Evolutionary conservation across 345 rosid genomes (phyloP).

Genomic region (Salix caprea): DNA sequence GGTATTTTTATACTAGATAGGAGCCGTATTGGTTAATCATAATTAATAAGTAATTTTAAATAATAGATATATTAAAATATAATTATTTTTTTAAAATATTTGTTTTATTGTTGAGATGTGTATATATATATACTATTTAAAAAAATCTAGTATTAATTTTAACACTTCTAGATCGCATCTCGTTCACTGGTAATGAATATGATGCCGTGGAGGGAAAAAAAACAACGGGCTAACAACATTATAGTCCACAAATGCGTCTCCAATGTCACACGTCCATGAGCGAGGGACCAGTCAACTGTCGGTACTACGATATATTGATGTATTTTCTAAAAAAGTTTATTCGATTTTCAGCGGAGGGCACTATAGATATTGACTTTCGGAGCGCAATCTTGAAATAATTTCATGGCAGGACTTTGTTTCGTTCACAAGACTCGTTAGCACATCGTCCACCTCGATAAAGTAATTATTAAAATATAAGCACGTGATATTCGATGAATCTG

Average conservation of each 20-base stretch:
- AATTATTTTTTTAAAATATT: no score
- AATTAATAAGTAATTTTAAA: no score
- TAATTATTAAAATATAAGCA: neutral
- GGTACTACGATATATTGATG: neutral
- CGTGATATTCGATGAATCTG: no score
- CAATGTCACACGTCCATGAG: neutral
- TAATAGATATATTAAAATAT: no score
- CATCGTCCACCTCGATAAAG: neutral
- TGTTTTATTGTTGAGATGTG: no score
- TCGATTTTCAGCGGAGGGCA: neutral
- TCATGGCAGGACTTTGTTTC: neutral
- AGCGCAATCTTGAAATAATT: neutral
- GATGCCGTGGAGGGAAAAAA: neutral
- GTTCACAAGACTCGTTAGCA: neutral
- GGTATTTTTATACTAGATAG: no score
- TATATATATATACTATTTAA: no score
- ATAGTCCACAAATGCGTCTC: neutral
- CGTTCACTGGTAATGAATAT: neutral
- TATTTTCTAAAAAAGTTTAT: neutral
- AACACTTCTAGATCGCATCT: no score
- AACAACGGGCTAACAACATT: neutral
- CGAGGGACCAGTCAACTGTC: neutral
- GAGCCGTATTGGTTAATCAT: no score
- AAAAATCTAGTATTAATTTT: no score
- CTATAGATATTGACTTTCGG: neutral